A percentile compares a stretch with the other conserved stretches of the same genome.
phyloP scores from a whole-genome alignment of 163 green algal species.

The Trebouxiophyceae sp. region DNA sequence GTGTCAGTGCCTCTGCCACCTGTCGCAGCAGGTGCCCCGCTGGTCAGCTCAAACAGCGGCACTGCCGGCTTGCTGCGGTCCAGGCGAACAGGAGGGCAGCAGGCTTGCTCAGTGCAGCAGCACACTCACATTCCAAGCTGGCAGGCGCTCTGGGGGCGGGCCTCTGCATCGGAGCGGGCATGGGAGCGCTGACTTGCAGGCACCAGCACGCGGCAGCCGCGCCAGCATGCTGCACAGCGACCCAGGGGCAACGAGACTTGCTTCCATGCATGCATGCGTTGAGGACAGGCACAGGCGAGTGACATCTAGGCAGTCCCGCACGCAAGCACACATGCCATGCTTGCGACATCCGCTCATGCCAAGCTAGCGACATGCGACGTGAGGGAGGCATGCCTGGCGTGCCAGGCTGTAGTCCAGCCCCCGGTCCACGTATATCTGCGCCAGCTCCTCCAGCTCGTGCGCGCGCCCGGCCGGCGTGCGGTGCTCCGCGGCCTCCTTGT shows the following conservation, averaged over 20 bases:
- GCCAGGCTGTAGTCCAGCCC: constrained; percentile 45
- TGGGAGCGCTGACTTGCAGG: no score
- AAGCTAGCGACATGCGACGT: no score
- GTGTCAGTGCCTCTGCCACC: constrained; percentile 51
- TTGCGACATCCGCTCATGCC: no score
- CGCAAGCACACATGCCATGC: no score
- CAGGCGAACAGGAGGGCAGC: not conserved
- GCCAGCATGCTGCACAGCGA: not conserved
- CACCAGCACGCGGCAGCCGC: not conserved
- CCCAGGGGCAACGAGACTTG: no score
- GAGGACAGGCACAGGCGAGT: no score
- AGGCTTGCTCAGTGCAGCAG: not conserved
- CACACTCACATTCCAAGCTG: no score
- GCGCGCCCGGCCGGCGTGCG: constrained; percentile 29
- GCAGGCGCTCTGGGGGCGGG: no score
- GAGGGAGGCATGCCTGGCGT: constrained; percentile 19
- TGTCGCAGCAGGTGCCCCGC: constrained; percentile 10
- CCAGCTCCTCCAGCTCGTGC: constrained; percentile 45
- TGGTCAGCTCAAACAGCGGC: not conserved
- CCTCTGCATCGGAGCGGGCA: no score
- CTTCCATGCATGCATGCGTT: no score
- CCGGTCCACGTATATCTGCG: constrained; percentile 48
- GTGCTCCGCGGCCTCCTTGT: constrained; percentile 55
- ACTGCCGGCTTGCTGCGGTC: not conserved
- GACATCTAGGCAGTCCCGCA: no score